Conservation (phyloP, 371 early-diverging fungal species). For the Apophysomyces elegans region DNA sequence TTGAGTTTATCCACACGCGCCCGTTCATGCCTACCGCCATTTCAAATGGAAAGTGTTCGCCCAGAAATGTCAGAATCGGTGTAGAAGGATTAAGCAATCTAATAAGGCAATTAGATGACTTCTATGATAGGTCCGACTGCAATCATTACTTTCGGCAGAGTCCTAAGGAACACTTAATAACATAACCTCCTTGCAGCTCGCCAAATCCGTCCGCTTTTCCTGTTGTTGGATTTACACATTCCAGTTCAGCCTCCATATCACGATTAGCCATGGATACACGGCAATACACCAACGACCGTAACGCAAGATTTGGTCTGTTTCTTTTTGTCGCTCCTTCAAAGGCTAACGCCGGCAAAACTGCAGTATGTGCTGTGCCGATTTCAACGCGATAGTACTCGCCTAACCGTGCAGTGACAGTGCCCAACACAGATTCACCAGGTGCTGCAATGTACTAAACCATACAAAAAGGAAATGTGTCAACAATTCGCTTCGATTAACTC, state of each 20-base stretch:
- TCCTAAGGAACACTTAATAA: slow-evolving; percentile 78
- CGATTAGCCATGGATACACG: slow-evolving; percentile 85
- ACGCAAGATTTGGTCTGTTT: slow-evolving; percentile 77
- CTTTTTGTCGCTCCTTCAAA: slow-evolving; percentile 96
- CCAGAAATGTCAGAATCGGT: slow-evolving; percentile 69
- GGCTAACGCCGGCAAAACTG: slow-evolving; percentile 76
- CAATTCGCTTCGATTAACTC: not conserved
- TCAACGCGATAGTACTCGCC: slow-evolving; percentile 89
- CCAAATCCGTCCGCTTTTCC: slow-evolving; percentile 84
- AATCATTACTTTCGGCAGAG: slow-evolving; percentile 64
- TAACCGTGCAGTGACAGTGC: slow-evolving; percentile 69
- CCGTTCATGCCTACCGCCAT: slow-evolving; percentile 93
- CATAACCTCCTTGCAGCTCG: slow-evolving; percentile 72
- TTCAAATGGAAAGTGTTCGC: slow-evolving; percentile 83
- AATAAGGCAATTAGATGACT: not conserved
- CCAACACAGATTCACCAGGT: slow-evolving; percentile 87
- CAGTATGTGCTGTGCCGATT: slow-evolving; percentile 90
- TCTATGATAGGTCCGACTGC: not conserved
- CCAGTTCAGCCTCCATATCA: slow-evolving; percentile 96
- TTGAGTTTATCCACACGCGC: slow-evolving; percentile 88
- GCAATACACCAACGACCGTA: slow-evolving; percentile 85
- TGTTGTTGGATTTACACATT: slow-evolving; percentile 81
- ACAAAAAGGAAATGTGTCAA: not conserved
- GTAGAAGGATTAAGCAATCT: slow-evolving; percentile 77
- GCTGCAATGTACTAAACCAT: slow-evolving; percentile 81